Base-by-base conservation (phyloP, 352 stramenopile species). In the Globisporangium uncinulatum region DNA sequence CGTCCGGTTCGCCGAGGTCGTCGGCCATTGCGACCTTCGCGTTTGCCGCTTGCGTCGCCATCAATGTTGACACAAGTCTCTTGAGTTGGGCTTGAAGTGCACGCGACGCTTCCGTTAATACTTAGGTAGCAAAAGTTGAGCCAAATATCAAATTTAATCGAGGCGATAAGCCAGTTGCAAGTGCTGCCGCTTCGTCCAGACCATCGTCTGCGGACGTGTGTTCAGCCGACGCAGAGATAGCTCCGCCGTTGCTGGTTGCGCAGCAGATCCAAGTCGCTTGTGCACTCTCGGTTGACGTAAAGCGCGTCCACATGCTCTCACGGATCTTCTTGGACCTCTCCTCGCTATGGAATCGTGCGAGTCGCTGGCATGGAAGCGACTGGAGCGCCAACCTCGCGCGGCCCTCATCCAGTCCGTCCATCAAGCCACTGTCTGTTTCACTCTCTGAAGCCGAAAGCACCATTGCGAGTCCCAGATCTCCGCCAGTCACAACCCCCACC, bases 191-290 rank as follows among this genome's bases (percentile, higher is more conserved):
- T 49, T 63, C 60, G 20, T 57, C 45, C 42, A 54, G 44, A 44
- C 47, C n/a, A 45, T 37, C 43, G 13, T 17, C 45, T 37, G 37
- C 19, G 15, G 20, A 20, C 34, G 14, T 36, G 62, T 72, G 56
- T 46, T 41, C 54, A 10, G 21, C 24, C n/a, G 48, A 37, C 24
- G 51, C 52, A 0, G 43, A 6, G 2, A 2, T 21, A 14, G n/a
- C 11, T 9, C 36, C 32, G n/a, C 29, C 42, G 34, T 36, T 65
- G 55, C 51, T 52, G 21, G 61, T 63, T 29, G n/a, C 51, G 21
- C 69, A 71, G 32, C 75, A 87, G 32, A 88, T 65, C 79, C 79
- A 90, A 4, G 73, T 84, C 4, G 53, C 52, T 7, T 84, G 54
- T 9, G 63, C 61, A 11, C 54, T 61, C 11, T 69, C 54, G 0